phyloP scores from a whole-genome alignment of 179 eudicot species.

The Gypsophila paniculata region DNA sequence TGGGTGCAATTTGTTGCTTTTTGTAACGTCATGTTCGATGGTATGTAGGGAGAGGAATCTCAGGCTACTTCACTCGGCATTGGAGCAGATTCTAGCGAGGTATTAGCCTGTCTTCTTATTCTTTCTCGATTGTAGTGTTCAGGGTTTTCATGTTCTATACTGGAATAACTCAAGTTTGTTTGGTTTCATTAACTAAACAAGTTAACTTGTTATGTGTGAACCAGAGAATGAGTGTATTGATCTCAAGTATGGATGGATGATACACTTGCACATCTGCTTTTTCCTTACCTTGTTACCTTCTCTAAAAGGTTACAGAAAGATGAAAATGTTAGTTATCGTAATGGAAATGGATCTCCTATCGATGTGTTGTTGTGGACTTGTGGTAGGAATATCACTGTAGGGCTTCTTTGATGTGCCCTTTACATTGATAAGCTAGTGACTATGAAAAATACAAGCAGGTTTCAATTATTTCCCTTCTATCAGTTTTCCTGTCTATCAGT shows the following conservation, averaged over 20 bases:
- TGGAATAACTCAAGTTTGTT: background rate
- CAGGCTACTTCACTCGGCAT: slow-evolving; percentile 44
- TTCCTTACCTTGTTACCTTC: background rate
- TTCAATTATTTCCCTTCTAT: background rate
- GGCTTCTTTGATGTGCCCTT: background rate
- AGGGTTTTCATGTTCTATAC: background rate
- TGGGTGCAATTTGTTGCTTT: background rate
- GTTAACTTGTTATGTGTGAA: background rate
- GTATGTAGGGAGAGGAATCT: slow-evolving; percentile 39
- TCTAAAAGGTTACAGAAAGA: background rate
- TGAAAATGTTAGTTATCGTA: background rate
- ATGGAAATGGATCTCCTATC: background rate
- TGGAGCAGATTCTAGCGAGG: slow-evolving; percentile 63
- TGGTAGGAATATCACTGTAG: background rate
- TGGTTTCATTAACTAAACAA: background rate
- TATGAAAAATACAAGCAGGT: no score
- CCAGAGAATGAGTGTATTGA: background rate
- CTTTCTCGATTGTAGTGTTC: background rate
- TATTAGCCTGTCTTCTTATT: slow-evolving; percentile 19
- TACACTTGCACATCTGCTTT: background rate
- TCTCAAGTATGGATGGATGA: background rate
- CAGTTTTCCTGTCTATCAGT: background rate
- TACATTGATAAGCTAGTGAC: background rate
- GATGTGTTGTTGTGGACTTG: background rate
- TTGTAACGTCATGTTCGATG: slow-evolving; percentile 7